These are phyloP conservation scores for Nannizziopsis barbatae DNA, from an alignment of 2,329 filamentous ascomycete species.

Conservation along the genomic window DNA sequence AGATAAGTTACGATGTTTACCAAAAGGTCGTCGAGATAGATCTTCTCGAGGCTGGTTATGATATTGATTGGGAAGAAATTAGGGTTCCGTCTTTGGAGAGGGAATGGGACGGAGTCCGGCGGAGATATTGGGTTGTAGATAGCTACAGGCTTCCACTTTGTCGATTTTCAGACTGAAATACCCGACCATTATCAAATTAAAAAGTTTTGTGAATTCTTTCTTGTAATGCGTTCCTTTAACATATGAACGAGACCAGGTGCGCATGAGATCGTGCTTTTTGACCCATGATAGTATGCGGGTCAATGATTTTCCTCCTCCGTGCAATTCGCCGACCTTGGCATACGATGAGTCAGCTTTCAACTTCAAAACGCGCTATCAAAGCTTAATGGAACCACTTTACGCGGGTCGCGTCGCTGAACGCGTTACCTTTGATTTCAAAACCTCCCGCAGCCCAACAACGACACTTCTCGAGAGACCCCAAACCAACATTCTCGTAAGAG, in stretches of 20 bases:
- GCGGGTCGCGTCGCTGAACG: slow-evolving; percentile 14
- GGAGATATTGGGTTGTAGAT: slow-evolving; percentile 81
- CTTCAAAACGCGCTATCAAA: not conserved
- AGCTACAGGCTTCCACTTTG: slow-evolving; percentile 38
- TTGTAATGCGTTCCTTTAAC: too few relatives aligned
- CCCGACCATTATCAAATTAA: too few relatives aligned
- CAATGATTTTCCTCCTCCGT: too few relatives aligned
- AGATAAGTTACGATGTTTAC: slow-evolving; percentile 94
- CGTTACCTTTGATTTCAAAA: not conserved
- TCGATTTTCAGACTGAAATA: slow-evolving; percentile 24
- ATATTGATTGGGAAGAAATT: slow-evolving; percentile 75
- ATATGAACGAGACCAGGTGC: too few relatives aligned
- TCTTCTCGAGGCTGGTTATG: slow-evolving; percentile 74
- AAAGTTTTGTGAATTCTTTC: too few relatives aligned
- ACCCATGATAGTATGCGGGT: too few relatives aligned
- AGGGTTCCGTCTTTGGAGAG: slow-evolving; percentile 61
- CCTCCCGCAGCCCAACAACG: not conserved
- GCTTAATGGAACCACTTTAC: slow-evolving; percentile 12
- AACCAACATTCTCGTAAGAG: too few relatives aligned
- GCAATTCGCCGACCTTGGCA: too few relatives aligned
- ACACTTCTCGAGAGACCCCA: not conserved
- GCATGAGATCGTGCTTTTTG: too few relatives aligned
- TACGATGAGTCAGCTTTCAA: too few relatives aligned
- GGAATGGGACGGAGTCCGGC: slow-evolving; percentile 79
- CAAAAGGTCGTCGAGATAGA: slow-evolving; percentile 86